Conservation (phyloP, 345 rosid genomes). For the Alliaria petiolata region DNA sequence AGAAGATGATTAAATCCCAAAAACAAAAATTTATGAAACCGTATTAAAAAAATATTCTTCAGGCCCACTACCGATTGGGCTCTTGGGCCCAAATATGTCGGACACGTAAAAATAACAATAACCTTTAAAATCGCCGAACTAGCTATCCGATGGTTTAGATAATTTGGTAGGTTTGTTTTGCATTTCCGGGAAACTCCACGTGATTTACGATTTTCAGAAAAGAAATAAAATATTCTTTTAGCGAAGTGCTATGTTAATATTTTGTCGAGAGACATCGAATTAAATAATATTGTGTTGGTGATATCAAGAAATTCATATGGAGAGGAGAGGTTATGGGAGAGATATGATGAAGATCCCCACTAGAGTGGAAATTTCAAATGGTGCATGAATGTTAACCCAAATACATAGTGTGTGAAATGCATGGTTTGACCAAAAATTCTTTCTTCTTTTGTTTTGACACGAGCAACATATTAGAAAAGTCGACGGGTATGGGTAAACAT, state of each 20-base stretch:
- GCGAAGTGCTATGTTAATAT: background rate
- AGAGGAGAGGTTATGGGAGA: conserved; percentile 28
- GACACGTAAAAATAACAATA: background rate
- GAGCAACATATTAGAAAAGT: conserved; percentile 13
- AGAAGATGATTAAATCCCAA: background rate
- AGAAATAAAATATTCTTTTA: background rate
- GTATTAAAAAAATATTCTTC: background rate
- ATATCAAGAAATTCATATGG: background rate
- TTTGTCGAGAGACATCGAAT: background rate
- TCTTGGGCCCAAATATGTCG: background rate
- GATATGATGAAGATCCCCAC: conserved; percentile 36
- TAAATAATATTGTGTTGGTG: conserved; percentile 2
- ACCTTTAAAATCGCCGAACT: background rate
- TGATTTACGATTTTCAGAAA: background rate
- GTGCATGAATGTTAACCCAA: conserved; percentile 36
- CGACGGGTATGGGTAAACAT: conserved; percentile 22
- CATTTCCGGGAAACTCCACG: background rate
- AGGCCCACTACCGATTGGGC: background rate
- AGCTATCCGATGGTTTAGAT: background rate
- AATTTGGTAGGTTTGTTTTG: background rate
- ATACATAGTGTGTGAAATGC: conserved; percentile 21
- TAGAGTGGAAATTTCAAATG: conserved; percentile 25
- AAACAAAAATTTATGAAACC: background rate
- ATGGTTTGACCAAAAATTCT: conserved; percentile 26
- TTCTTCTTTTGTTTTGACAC: conserved; percentile 18